Conservation (phyloP, 2,329 filamentous ascomycete species). For the Verticillium albo-atrum region DNA sequence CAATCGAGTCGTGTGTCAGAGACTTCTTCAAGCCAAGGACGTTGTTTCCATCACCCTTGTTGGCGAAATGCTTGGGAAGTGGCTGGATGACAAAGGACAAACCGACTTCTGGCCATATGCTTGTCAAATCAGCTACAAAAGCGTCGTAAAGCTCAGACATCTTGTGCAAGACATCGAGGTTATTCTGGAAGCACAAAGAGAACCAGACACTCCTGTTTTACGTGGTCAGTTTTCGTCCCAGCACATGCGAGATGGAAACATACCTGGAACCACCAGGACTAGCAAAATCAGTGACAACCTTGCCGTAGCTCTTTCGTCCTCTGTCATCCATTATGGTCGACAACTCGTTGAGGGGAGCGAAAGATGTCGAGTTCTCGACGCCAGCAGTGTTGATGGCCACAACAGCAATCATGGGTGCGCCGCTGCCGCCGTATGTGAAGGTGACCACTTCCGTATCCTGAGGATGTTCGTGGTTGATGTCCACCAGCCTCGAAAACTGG, state of each 20-base stretch:
- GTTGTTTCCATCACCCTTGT: neutral
- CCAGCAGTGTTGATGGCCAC: neutral
- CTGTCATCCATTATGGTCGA: neutral
- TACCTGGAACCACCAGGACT: neutral
- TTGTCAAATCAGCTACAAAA: neutral
- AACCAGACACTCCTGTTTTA: conserved; percentile 6
- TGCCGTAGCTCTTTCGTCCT: neutral
- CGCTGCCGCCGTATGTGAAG: neutral
- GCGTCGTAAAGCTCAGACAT: neutral
- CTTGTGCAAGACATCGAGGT: neutral
- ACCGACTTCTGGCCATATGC: neutral
- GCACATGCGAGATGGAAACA: neutral
- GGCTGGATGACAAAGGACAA: conserved; percentile 6
- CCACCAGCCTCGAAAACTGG: neutral
- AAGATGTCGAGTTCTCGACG: neutral
- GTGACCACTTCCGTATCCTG: neutral
- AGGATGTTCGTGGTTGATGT: neutral
- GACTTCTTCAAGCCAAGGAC: conserved; percentile 2
- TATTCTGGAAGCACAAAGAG: conserved; percentile 2
- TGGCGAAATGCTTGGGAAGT: conserved; percentile 3
- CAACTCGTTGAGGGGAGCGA: neutral
- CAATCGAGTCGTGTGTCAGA: neutral
- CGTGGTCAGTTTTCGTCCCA: too few relatives aligned
- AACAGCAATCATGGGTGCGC: neutral
- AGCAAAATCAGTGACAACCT: neutral